These are phyloP conservation scores for Epichloe aotearoae DNA, from an alignment of 2,329 filamentous ascomycete genomes.

Conservation along the genomic window DNA sequence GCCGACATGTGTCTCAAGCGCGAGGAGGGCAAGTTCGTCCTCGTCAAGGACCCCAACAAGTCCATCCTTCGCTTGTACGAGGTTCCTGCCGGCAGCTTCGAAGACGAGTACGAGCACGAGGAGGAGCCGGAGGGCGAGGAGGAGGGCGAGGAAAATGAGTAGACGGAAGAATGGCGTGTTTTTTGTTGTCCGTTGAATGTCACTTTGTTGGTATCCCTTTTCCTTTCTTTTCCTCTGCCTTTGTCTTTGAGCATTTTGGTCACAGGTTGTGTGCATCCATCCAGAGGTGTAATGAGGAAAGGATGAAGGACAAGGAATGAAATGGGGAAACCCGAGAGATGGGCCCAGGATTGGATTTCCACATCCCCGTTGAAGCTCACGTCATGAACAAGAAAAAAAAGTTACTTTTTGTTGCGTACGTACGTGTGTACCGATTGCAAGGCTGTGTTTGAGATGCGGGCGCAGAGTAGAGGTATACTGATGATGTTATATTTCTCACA, in stretches of 20 bases:
- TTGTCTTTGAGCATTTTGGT: neutral
- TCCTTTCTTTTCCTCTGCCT: neutral
- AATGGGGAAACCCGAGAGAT: neutral
- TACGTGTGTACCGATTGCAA: neutral
- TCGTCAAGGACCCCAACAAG: conserved; percentile 93
- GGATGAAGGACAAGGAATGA: neutral
- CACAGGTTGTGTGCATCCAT: neutral
- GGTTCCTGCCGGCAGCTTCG: conserved; percentile 76
- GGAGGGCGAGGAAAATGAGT: conserved; percentile 19
- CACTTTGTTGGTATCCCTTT: neutral
- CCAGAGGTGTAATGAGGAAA: neutral
- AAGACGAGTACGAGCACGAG: conserved; percentile 71
- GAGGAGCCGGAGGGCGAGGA: conserved; percentile 39
- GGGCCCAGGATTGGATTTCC: neutral
- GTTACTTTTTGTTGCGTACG: neutral
- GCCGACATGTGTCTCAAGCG: conserved; percentile 81
- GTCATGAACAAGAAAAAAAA: neutral
- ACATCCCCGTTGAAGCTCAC: neutral
- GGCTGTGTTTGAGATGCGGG: neutral
- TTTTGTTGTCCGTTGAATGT: neutral
- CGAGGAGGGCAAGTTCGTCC: conserved; percentile 68
- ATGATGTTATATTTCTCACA: too few relatives aligned
- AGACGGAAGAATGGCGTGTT: conserved; percentile 5
- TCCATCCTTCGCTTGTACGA: conserved; percentile 85
- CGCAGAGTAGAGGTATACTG: conserved; percentile 3